Evolutionary conservation across 2,329 filamentous ascomycete genomes (phyloP), one percentile per base, ranked within the genome.

Genomic region (Claviceps digitariae): DNA sequence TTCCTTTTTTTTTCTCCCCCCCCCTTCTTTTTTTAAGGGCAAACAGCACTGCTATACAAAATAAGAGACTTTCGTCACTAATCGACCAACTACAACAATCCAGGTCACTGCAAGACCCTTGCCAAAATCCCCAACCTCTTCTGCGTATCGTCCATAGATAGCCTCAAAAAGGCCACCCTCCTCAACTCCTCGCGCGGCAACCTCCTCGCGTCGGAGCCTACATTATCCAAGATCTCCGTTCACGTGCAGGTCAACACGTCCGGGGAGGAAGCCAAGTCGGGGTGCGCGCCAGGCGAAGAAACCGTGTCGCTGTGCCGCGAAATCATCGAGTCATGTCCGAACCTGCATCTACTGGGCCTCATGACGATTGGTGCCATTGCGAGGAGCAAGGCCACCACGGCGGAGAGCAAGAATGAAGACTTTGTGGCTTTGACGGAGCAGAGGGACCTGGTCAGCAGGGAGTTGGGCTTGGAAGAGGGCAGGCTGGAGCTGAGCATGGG

Each of bases 311-410:
- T 97, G 41, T 91, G 87, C 65, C 76, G 75, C 51, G 78, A 85
- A 62, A 81, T 98, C 51, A 67, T 79, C 12, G 74, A 84, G 4
- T 74, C 80, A 40, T 95, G 89, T 66, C 83, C 87, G 1, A 77
- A 83, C 65, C 72, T 98, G 40, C 73, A 79, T 54, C 73, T 98
- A 2, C 76, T 86, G 31, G 93, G 93, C 0, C 70, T 98, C 40
- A 98, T 98, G 93, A 98, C 93, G 2, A 97, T 98, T 63, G 93
- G 93, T 1, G 90, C 91, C 20, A 95, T 97, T 66, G 91, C 90
- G 49, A 74, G 91, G 57, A 93, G 87, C 61, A 78, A 81, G 62
- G 87, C 80, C 17, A 83, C 82, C 2, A 86, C 82, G 1, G 71
- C 78, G 0, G 89, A 87, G 60, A 84, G 74, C n/a, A 85, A 91